Conservation (phyloP, 2,329 filamentous ascomycete species). For the Apiospora kogelbergensis region DNA sequence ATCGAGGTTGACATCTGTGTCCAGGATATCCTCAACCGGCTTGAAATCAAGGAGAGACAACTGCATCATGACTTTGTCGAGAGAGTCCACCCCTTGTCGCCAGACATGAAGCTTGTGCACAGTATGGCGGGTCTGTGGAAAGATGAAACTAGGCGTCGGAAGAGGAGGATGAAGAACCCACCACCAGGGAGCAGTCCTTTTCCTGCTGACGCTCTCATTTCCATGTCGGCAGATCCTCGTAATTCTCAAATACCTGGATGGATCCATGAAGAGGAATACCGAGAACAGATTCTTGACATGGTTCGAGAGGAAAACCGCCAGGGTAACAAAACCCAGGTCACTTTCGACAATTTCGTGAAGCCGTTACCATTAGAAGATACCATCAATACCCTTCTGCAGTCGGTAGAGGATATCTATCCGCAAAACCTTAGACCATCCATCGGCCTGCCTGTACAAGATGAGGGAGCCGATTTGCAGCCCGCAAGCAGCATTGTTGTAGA, state of each 20-base stretch:
- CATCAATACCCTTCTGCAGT: slow-evolving; percentile 77
- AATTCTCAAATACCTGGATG: slow-evolving; percentile 74
- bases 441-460: slow-evolving; percentile 32
- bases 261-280: slow-evolving; percentile 89
- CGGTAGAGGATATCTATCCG: slow-evolving; percentile 84
- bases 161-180: slow-evolving; percentile 64
- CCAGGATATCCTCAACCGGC: slow-evolving; percentile 82
- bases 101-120: slow-evolving; percentile 79
- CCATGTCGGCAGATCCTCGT: slow-evolving; percentile 83
- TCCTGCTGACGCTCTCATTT: slow-evolving; percentile 75
- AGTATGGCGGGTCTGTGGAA: slow-evolving; percentile 95
- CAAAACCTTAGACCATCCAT: slow-evolving; percentile 56
- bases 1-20: slow-evolving; percentile 89
- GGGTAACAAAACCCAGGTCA: slow-evolving; percentile 41
- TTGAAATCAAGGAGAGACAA: slow-evolving; percentile 70
- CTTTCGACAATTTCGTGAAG: slow-evolving; percentile 67
- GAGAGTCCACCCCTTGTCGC: slow-evolving; percentile 58
- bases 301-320: slow-evolving; percentile 62
- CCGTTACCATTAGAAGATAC: slow-evolving; percentile 50
- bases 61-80: slow-evolving; percentile 90
- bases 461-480: slow-evolving; percentile 22
- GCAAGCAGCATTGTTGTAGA: slow-evolving; percentile 61
- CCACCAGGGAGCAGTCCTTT: slow-evolving; percentile 74
- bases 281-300: slow-evolving; percentile 62
- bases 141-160: slow-evolving; percentile 81